Evolutionary conservation across 331 rosid species (phyloP), one percentile per base, ranked within the genome.

Genomic region (Quercus phellos): DNA sequence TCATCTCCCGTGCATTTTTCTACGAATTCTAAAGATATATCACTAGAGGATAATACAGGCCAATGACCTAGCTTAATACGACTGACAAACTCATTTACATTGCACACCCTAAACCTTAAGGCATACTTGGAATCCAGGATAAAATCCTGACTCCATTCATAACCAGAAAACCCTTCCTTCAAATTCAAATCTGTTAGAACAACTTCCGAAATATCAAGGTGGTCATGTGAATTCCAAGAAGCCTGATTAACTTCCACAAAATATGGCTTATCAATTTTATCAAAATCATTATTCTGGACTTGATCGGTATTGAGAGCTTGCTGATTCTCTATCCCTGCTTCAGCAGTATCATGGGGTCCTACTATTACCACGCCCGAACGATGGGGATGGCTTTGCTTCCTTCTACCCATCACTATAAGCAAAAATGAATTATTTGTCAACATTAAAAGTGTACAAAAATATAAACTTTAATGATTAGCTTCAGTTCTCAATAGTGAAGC

Each of bases 31-130:
- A 92, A 75, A 50, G 84, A 90, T 68, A 91, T 83, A 79, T 91
- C 90, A 29, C 79, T 76, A 51, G 85, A 91, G 34, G 98, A 84
- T 66, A 92, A 80, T 69, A 91, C 84, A 21, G 98, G 99, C 97
- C 97, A 94, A 77, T 92, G 94, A 29, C 98, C 97, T 74, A 88
- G 74, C 85, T 88, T 94, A 13, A 94, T 88, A 66, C 94, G 89
- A 77, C 82, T 82, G 70, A 90, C 75, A 50, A 71, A 79, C 74
- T 82, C 77, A 82, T 60, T 83, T 1, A 83, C 87, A 79, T 91
- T 90, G 79, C 82, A 90, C 63, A 92, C 72, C 43, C 74, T 86
- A 79, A 94, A 87, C 86, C 98, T 87, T 74, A 94, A 85, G 11
- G 74, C 80, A 77, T 88, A 90, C 66, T 82, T 88, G 9, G 55